These are phyloP conservation scores for Inga oerstediana DNA, from an alignment of 306 rosid species.

Conservation along the genomic window DNA sequence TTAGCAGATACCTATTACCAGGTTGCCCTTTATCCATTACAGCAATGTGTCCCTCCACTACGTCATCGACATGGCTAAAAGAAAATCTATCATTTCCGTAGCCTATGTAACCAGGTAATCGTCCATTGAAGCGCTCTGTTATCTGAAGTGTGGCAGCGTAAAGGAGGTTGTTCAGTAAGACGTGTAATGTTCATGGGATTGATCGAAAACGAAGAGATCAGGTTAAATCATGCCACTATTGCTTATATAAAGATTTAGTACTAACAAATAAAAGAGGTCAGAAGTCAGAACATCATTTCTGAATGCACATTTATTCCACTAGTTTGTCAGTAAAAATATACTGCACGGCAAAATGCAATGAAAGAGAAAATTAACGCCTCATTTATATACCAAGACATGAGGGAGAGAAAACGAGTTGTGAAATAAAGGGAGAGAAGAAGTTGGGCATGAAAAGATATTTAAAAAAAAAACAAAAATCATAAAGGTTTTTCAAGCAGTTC, in stretches of 20 bases:
- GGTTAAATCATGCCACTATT: background rate
- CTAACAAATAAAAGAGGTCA: background rate
- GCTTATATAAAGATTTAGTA: background rate
- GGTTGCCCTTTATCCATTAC: constrained; percentile 64
- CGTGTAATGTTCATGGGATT: background rate
- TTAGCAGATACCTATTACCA: constrained; percentile 78
- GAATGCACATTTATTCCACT: constrained; percentile 8
- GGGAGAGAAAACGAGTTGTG: background rate
- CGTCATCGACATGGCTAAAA: constrained; percentile 86
- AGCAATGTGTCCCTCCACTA: constrained; percentile 80
- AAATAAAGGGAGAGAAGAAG: background rate
- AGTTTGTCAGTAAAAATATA: background rate
- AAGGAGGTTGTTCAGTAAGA: constrained; percentile 7
- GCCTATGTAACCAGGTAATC: constrained; percentile 90
- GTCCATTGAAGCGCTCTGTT: constrained; percentile 75
- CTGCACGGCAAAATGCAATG: background rate
- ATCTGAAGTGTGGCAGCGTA: constrained; percentile 47
- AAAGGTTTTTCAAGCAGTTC: background rate
- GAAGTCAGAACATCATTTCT: background rate
- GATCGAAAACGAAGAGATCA: background rate
- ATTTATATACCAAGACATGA: background rate
- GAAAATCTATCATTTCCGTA: constrained; percentile 66
- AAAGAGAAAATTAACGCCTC: background rate
- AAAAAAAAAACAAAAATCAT: background rate
- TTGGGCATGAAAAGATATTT: background rate